These are phyloP conservation scores for Hyaloscypha bicolor DNA, from an alignment of 495 filamentous ascomycete genomes.

Conservation along the genomic window DNA sequence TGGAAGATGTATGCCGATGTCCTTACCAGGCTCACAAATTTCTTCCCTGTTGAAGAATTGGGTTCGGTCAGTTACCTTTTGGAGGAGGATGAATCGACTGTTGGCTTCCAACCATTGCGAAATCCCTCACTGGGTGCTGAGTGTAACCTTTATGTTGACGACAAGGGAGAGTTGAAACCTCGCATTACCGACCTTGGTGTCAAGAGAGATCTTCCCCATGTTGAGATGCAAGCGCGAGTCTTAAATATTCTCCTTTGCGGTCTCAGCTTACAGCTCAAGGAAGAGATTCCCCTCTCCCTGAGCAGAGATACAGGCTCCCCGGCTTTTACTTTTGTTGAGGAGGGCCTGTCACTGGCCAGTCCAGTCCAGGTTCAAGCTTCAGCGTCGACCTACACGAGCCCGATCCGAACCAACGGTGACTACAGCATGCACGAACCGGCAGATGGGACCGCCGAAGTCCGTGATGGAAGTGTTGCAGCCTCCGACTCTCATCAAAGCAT, in stretches of 20 bases:
- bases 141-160: conserved; percentile 38
- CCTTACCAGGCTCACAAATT: conserved; percentile 63
- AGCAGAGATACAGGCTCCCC: conserved; percentile 1
- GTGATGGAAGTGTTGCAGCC: conserved; percentile 29
- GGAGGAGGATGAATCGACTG: conserved; percentile 74
- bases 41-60: conserved; percentile 59
- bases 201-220: conserved; percentile 61
- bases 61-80: conserved; percentile 67
- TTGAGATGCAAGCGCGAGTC: conserved; percentile 73
- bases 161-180: conserved; percentile 50
- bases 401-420: background rate
- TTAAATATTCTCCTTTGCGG: conserved; percentile 69
- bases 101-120: conserved; percentile 72
- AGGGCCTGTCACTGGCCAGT: conserved; percentile 12
- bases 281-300: conserved; percentile 20
- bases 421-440: background rate
- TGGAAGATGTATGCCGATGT: conserved; percentile 74
- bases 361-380: background rate
- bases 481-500: conserved; percentile 38
- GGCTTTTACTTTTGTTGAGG: conserved; percentile 21
- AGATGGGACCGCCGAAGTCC: background rate
- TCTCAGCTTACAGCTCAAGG: conserved; percentile 49
- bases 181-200: conserved; percentile 56
- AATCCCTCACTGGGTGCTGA: conserved; percentile 37
- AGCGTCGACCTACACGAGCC: conserved; percentile 4